Evolutionary conservation across 208 protist genomes (phyloP).

Genomic region (Strigomonas galati): DNA sequence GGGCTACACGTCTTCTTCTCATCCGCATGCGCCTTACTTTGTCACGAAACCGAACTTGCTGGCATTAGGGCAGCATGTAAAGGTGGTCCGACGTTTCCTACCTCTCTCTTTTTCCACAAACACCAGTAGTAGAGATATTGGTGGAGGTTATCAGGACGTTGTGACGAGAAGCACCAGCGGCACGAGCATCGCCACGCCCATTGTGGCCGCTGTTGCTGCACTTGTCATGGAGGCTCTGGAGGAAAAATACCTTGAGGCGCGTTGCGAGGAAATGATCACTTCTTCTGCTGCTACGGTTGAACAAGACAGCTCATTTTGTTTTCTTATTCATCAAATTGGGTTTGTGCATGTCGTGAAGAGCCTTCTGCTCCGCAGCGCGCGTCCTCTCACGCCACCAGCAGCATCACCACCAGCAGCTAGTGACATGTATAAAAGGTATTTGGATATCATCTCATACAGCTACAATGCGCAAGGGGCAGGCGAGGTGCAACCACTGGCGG

Average conservation of each 20-base stretch:
- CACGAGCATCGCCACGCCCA: slow-evolving; percentile 93
- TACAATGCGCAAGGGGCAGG: slow-evolving; percentile 53
- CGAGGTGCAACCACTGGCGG: slow-evolving; percentile 41
- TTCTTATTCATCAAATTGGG: not conserved
- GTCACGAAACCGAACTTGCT: slow-evolving; percentile 97
- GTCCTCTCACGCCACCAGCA: not conserved
- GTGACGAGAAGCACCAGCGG: slow-evolving; percentile 55
- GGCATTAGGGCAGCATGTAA: slow-evolving; percentile 69
- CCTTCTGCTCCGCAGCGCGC: not conserved
- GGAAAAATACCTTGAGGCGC: slow-evolving; percentile 8
- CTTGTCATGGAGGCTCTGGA: slow-evolving; percentile 68
- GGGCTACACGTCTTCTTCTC: not conserved
- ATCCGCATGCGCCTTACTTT: not conserved
- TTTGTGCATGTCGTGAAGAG: not conserved
- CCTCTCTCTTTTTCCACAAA: too few relatives aligned
- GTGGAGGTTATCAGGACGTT: not conserved
- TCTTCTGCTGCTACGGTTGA: too few relatives aligned
- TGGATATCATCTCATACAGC: slow-evolving; percentile 42
- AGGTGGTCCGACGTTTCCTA: slow-evolving; percentile 22
- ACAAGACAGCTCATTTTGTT: not conserved
- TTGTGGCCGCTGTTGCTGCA: slow-evolving; percentile 92
- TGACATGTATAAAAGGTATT: slow-evolving; percentile 13
- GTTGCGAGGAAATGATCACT: not conserved
- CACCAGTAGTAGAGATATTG: too few relatives aligned
- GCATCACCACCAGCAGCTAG: too few relatives aligned